Base-by-base conservation (phyloP, 768 basidiomycete genomes). In the Dictyophora rubrovolvata region DNA sequence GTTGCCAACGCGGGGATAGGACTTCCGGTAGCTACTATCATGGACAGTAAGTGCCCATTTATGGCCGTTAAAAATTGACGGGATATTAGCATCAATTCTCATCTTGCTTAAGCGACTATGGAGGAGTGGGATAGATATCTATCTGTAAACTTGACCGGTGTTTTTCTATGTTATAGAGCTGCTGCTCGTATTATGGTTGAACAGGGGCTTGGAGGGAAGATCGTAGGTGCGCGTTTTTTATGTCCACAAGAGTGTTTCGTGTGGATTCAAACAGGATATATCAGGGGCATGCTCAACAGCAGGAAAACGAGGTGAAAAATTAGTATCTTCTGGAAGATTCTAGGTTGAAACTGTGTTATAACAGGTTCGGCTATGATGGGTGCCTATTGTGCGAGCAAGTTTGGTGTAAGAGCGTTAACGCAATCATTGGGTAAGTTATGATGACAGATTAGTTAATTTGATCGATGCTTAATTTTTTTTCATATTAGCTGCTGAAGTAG, bases 1-100 rank as follows among this genome's bases (percentile, higher is more conserved):
- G 70, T 78, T 3, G 76, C 77, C 3, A 78, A 78, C 64, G 77
- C 76, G 5, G 76, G 76, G 1, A 68, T 74, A 58, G 62, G 60
- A 49, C 49, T 49, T 28, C 22, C 61, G 1, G 63, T 62, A 21
- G 56, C 61, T 0, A 12, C 21, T 22, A 62, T 70, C 18, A 42
- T 63, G 3, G 68, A 70, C 20, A 65, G 67, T 69, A 56, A 62
- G 67, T 65, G n/a, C 67, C 69, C 18, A 65, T 68, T 53, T 5
- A 42, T 16, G 48, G 28, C 50, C 3, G 36, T 12, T 18, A 47
- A 17, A 16, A 28, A 12, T n/a, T 17, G 17, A 37, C 48, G 46
- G n/a, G n/a, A 62, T 22, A 22, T 28, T 28, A 7, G 10, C 16
- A 37, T 34, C 42, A 12, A 51, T 51, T 16, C 33, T 42, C 48